Percentiles rank a stretch among this genome's conserved stretches.
Conservation (phyloP, 108 stramenopile species). For the Bacterosira constricta region DNA sequence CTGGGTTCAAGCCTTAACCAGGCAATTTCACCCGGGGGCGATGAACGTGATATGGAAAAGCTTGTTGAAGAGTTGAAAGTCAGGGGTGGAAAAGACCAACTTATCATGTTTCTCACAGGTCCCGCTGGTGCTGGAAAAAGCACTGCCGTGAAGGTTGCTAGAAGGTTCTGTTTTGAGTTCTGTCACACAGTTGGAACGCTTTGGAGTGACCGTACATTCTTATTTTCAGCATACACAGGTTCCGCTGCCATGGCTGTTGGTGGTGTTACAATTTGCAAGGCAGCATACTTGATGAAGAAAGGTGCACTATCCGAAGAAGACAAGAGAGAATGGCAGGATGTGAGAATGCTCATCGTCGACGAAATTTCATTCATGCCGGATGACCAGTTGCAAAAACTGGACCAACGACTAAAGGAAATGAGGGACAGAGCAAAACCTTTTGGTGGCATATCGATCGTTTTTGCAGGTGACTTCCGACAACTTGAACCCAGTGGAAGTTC, state of each 20-base stretch:
- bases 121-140: slow-evolving; percentile 30
- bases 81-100: slow-evolving; percentile 14
- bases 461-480: neutral
- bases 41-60: neutral
- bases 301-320: neutral
- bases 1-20: neutral
- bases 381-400: neutral
- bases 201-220: neutral
- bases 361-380: slow-evolving; percentile 17
- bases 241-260: slow-evolving; percentile 1
- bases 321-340: neutral
- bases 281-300: neutral
- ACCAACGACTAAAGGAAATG: neutral
- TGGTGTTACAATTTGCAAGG: slow-evolving; percentile 5
- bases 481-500: neutral
- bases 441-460: neutral
- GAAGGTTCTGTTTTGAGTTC: slow-evolving; percentile 7
- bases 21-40: neutral
- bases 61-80: neutral
- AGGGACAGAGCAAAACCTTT: neutral
- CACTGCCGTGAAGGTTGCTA: slow-evolving; percentile 4
- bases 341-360: slow-evolving; percentile 11
- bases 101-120: slow-evolving; percentile 20
- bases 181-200: neutral
- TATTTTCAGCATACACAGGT: slow-evolving; percentile 19